Evolutionary conservation across 148 eudicot genomes (phyloP).

Genomic region (Mesembryanthemum crystallinum): DNA sequence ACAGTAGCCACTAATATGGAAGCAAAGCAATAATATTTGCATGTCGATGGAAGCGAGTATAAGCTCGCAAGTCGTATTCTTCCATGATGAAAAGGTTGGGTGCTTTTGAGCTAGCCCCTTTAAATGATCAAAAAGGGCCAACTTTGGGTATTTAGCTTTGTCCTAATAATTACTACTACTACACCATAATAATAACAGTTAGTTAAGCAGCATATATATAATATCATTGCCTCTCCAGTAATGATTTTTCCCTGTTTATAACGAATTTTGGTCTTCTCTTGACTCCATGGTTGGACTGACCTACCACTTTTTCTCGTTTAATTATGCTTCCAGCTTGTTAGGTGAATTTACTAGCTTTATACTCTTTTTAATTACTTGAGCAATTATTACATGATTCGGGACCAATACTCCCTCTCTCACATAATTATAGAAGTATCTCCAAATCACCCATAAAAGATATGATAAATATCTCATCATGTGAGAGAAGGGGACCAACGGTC

Average conservation of each 20-base stretch:
- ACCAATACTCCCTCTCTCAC: too few species aligned
- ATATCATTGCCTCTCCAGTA: slow-evolving; percentile 20
- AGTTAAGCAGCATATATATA: slow-evolving; percentile 6
- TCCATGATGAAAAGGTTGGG: slow-evolving; percentile 15
- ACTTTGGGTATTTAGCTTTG: slow-evolving; percentile 2
- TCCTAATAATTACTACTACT: background rate
- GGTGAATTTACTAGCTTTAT: slow-evolving; percentile 1
- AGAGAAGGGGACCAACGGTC: too few species aligned
- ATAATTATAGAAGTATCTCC: too few species aligned
- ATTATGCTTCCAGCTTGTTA: slow-evolving; percentile 28
- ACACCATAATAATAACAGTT: slow-evolving; percentile 14
- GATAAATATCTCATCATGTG: too few species aligned
- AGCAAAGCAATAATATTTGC: background rate
- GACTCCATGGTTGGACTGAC: slow-evolving; percentile 3
- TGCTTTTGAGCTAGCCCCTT: slow-evolving; percentile 9
- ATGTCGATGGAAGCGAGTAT: background rate
- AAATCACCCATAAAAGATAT: too few species aligned
- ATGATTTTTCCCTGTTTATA: slow-evolving; percentile 16
- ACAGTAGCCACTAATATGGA: background rate
- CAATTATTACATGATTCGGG: too few species aligned
- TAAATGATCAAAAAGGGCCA: slow-evolving; percentile 19
- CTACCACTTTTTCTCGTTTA: background rate
- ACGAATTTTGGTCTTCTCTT: slow-evolving; percentile 20
- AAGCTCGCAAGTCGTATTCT: slow-evolving; percentile 12
- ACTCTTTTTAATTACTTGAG: too few species aligned